Percentiles rank a stretch among this genome's conserved stretches.
These are phyloP conservation scores for Cyclaneusma minus DNA, from an alignment of 2,329 filamentous ascomycete genomes.

Conservation along the genomic window DNA sequence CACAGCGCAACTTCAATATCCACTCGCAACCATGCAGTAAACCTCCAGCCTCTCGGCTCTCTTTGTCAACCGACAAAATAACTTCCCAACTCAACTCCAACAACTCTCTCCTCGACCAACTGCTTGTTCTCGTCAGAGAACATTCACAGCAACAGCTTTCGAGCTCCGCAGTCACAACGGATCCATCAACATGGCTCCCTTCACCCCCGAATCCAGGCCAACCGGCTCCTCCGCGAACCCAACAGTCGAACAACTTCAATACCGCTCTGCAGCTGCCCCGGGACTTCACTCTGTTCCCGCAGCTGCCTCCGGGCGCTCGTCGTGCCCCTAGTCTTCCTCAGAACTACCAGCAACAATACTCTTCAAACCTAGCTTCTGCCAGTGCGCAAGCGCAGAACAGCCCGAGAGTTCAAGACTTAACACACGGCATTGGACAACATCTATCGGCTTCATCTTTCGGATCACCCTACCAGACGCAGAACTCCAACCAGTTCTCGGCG, in stretches of 20 bases:
- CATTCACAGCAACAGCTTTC: conserved; percentile 18
- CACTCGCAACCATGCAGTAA: conserved; percentile 43
- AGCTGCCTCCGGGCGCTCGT: conserved; percentile 16
- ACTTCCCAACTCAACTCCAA: conserved; percentile 25
- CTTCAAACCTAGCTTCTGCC: conserved; percentile 33
- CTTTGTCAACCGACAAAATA: conserved; percentile 33
- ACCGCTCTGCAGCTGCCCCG: conserved; percentile 33
- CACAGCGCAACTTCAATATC: conserved; percentile 21
- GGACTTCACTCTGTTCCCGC: conserved; percentile 64
- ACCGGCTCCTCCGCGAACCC: conserved; percentile 28
- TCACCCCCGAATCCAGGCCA: conserved; percentile 1
- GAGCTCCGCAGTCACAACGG: conserved; percentile 2
- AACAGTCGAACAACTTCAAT: conserved; percentile 21
- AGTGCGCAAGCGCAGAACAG: conserved; percentile 34
- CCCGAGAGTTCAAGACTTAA: conserved; percentile 41
- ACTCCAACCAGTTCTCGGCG: conserved; percentile 45
- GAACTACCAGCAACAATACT: conserved; percentile 29
- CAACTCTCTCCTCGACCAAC: conserved; percentile 18
- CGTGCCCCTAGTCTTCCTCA: conserved; percentile 19
- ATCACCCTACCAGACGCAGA: conserved; percentile 35
- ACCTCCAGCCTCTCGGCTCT: conserved; percentile 23
- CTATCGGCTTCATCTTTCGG: conserved; percentile 38
- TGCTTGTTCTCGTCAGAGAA: conserved; percentile 30
- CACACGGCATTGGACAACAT: conserved; percentile 40
- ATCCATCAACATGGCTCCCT: conserved; percentile 1